phyloP scores from a whole-genome alignment of 306 rosid genomes.

The Quercus mongolica region DNA sequence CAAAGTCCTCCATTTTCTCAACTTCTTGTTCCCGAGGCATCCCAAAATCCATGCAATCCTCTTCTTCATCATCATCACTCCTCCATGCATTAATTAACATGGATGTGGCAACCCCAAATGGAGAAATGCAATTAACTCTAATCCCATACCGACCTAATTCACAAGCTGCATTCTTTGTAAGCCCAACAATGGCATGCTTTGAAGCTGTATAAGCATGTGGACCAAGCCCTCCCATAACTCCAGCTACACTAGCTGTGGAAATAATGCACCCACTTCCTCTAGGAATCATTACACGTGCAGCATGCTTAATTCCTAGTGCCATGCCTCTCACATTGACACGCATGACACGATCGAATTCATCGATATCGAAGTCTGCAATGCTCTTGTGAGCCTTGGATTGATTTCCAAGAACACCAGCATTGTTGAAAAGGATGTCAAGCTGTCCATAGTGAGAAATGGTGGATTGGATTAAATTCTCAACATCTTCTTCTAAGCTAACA shows the following conservation, averaged over 20 bases:
- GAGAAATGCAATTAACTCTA: slow-evolving; percentile 81
- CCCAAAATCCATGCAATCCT: slow-evolving; percentile 32
- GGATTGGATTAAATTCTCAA: slow-evolving; percentile 40
- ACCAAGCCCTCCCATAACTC: slow-evolving; percentile 76
- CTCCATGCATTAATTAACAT: slow-evolving; percentile 87
- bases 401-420: slow-evolving; percentile 75
- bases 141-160: slow-evolving; percentile 76
- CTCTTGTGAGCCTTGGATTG: slow-evolving; percentile 64
- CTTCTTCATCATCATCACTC: slow-evolving; percentile 21
- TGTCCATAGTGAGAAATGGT: slow-evolving; percentile 55
- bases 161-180: slow-evolving; percentile 77
- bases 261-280: slow-evolving; percentile 63
- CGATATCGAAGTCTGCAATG: slow-evolving; percentile 58
- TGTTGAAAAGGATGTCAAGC: slow-evolving; percentile 83
- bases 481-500: slow-evolving; percentile 65
- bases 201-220: slow-evolving; percentile 92
- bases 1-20: slow-evolving; percentile 79
- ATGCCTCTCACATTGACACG: slow-evolving; percentile 77
- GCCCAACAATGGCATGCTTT: slow-evolving; percentile 87
- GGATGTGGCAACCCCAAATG: slow-evolving; percentile 89
- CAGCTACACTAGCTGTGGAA: slow-evolving; percentile 75
- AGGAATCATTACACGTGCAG: slow-evolving; percentile 79
- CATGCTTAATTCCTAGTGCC: slow-evolving; percentile 86
- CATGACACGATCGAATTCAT: slow-evolving; percentile 72
- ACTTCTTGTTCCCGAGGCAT: slow-evolving; percentile 51